phyloP scores from a whole-genome alignment of 345 rosid genomes.

The Salix udensis region DNA sequence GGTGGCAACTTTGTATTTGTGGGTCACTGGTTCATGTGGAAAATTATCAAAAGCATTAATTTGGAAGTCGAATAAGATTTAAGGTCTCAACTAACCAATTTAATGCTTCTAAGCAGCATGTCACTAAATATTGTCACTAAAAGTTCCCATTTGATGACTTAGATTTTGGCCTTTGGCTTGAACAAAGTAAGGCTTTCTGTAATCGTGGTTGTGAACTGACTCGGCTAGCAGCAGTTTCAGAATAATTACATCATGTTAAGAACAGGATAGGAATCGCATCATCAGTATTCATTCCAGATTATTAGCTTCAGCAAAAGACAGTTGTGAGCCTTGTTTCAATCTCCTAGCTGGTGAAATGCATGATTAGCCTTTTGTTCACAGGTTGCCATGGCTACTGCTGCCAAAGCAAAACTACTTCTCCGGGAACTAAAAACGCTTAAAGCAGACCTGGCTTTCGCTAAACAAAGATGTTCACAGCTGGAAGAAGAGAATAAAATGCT shows the following conservation, averaged over 20 bases:
- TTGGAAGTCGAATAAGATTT: conserved; percentile 1
- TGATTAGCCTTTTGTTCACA: conserved; percentile 34
- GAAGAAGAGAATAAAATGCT: conserved; percentile 89
- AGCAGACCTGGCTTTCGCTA: conserved; percentile 88
- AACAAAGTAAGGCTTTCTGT: not conserved
- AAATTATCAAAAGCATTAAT: not conserved
- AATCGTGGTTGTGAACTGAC: not conserved
- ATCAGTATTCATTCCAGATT: not conserved
- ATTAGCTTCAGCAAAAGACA: not conserved
- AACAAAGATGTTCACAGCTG: conserved; percentile 74
- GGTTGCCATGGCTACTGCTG: conserved; percentile 99
- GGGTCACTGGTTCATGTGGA: conserved; percentile 34
- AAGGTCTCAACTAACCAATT: not conserved
- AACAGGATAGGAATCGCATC: not conserved
- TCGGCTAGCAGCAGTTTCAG: not conserved
- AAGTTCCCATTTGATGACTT: not conserved
- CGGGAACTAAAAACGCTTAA: conserved; percentile 89
- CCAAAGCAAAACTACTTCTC: conserved; percentile 92
- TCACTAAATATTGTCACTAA: not conserved
- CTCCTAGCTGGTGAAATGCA: conserved; percentile 30
- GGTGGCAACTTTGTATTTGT: conserved; percentile 63
- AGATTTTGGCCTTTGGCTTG: not conserved
- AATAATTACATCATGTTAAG: not conserved
- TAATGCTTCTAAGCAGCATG: not conserved
- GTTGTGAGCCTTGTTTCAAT: not conserved